Evolutionary conservation across 352 stramenopile species (phyloP).

Genomic region (Phytophthora nicotianae): DNA sequence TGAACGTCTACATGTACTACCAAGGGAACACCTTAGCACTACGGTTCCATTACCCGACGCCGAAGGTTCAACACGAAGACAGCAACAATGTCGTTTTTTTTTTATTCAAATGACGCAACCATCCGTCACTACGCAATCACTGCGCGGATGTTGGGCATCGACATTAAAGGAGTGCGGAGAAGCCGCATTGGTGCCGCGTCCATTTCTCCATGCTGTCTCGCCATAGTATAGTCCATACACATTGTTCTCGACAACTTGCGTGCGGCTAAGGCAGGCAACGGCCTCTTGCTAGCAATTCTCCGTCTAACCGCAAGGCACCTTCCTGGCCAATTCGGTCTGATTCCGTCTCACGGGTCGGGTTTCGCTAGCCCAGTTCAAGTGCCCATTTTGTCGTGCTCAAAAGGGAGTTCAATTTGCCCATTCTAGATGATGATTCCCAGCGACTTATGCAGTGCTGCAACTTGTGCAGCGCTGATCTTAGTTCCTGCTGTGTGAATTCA

Average conservation of each 20-base stretch:
- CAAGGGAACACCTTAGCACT: neutral
- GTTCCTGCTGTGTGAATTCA: too few species aligned
- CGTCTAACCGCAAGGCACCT: constrained; percentile 12
- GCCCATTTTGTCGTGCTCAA: neutral
- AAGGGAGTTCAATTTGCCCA: constrained; percentile 2
- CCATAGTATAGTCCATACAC: too few species aligned
- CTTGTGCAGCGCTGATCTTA: neutral
- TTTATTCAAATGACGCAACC: constrained; percentile 6
- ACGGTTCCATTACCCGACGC: too few species aligned
- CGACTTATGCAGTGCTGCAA: neutral
- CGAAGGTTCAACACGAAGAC: constrained; percentile 1
- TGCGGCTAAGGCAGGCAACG: neutral
- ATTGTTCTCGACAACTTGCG: constrained; percentile 6
- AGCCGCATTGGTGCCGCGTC: neutral
- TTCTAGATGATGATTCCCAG: neutral
- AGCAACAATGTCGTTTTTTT: neutral
- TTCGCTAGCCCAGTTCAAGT: neutral
- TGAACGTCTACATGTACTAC: neutral
- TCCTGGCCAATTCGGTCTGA: constrained; percentile 12
- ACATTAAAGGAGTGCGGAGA: neutral
- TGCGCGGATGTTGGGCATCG: neutral
- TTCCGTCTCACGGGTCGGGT: constrained; percentile 1
- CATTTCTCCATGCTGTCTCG: neutral
- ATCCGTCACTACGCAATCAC: constrained; percentile 23
- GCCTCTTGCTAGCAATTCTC: constrained; percentile 1